Evolutionary conservation across 371 early-diverging fungal species (phyloP).

Genomic region (Funneliformis caledonium): DNA sequence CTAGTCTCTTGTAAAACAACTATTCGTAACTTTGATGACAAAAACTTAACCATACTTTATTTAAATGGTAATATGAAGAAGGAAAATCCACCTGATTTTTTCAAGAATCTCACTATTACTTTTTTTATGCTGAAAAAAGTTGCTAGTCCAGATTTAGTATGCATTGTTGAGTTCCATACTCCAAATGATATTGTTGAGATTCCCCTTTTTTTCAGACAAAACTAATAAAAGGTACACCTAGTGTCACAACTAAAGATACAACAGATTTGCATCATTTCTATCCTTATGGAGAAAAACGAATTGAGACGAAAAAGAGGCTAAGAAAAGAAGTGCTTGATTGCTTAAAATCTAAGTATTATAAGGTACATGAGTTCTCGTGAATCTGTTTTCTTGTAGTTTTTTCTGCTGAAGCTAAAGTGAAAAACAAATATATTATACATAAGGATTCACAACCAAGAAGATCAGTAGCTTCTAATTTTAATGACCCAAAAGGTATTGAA

Average conservation of each 20-base stretch:
- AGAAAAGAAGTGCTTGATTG: too few relatives aligned
- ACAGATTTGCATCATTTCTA: background rate
- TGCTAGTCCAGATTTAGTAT: background rate
- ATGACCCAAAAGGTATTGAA: too few relatives aligned
- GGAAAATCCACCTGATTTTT: background rate
- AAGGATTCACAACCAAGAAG: too few relatives aligned
- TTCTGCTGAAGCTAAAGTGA: too few relatives aligned
- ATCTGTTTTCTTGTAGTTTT: too few relatives aligned
- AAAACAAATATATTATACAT: too few relatives aligned
- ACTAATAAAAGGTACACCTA: background rate
- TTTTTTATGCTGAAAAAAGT: background rate
- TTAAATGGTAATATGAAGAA: background rate
- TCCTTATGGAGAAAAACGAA: too few relatives aligned
- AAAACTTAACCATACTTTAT: background rate
- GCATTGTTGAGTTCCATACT: background rate
- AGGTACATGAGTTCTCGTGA: too few relatives aligned
- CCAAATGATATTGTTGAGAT: background rate
- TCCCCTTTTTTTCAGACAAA: constrained; percentile 7
- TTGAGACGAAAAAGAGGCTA: too few relatives aligned
- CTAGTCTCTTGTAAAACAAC: background rate
- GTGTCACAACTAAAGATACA: background rate
- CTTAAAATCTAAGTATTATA: too few relatives aligned
- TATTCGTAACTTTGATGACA: too few relatives aligned
- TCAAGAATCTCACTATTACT: background rate
- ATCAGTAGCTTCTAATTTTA: too few relatives aligned